These are phyloP conservation scores for Volvox carteri DNA, from an alignment of 163 green algal species.

Conservation along the genomic window DNA sequence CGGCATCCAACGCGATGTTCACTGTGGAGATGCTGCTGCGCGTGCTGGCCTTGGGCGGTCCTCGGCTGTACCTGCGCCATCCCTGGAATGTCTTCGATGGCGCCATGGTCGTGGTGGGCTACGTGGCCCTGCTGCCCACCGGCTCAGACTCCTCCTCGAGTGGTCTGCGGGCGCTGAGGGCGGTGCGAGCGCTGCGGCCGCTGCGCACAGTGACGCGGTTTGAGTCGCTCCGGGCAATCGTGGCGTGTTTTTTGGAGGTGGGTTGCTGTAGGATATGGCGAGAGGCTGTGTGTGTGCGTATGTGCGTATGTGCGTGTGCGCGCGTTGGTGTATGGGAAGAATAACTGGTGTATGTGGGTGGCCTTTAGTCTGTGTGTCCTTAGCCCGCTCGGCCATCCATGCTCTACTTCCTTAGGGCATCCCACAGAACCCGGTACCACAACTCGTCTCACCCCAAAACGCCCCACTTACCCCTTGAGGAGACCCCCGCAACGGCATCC, in stretches of 20 bases:
- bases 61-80: slow-evolving; percentile 72
- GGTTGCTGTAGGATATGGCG: neutral
- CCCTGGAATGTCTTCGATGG: slow-evolving; percentile 88
- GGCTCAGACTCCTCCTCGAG: slow-evolving; percentile 46
- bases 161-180: slow-evolving; percentile 76
- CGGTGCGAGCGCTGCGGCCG: slow-evolving; percentile 82
- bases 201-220: slow-evolving; percentile 87
- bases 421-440: no score
- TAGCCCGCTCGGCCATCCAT: no score
- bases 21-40: slow-evolving; percentile 82
- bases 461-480: no score
- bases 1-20: slow-evolving; percentile 80
- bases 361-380: no score
- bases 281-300: no score
- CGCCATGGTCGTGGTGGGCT: slow-evolving; percentile 82
- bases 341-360: no score
- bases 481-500: no score
- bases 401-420: no score
- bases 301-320: no score
- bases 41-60: slow-evolving; percentile 69
- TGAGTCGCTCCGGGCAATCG: slow-evolving; percentile 77
- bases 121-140: slow-evolving; percentile 76
- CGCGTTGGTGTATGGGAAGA: no score
- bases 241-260: slow-evolving; percentile 87
- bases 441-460: no score